Evolutionary conservation across 208 protist genomes (phyloP).

Genomic region (Acanthamoeba healyi): DNA sequence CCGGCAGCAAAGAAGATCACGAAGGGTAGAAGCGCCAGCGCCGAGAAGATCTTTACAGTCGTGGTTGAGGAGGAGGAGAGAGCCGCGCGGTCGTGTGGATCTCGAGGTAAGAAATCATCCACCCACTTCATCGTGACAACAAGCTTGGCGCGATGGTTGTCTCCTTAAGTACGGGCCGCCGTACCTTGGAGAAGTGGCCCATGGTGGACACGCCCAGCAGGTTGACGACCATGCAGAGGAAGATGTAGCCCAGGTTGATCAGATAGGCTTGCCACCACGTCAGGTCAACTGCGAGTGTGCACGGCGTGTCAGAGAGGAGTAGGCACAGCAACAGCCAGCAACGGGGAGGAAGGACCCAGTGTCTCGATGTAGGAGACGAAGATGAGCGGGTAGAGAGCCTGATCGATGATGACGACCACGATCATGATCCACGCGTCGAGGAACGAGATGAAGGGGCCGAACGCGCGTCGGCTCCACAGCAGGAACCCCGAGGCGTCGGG

Average conservation of each 20-base stretch:
- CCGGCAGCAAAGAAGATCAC: conserved; percentile 8
- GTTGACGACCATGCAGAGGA: conserved; percentile 36
- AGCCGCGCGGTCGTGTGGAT: too few relatives aligned
- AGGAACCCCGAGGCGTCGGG: conserved; percentile 28
- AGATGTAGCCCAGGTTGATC: conserved; percentile 61
- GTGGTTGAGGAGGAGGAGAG: neutral
- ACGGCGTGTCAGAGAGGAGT: too few relatives aligned
- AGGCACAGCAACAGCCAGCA: neutral
- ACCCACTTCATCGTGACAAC: too few relatives aligned
- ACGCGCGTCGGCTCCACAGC: conserved; percentile 7
- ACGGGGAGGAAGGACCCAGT: neutral
- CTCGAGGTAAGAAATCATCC: too few relatives aligned
- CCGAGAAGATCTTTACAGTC: conserved; percentile 9
- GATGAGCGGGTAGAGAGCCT: conserved; percentile 50
- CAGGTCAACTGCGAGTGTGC: neutral
- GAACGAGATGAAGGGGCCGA: conserved; percentile 53
- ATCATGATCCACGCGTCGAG: conserved; percentile 53
- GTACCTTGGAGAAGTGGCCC: conserved; percentile 45
- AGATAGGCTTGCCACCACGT: conserved; percentile 54
- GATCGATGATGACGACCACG: conserved; percentile 68
- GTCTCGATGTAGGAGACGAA: conserved; percentile 52
- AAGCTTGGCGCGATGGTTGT: too few relatives aligned
- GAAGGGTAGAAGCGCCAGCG: conserved; percentile 19
- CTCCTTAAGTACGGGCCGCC: neutral
- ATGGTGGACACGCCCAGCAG: conserved; percentile 42